phyloP scores from a whole-genome alignment of 1,139 yeast genomes.

The Arxiozyma heterogenica region DNA sequence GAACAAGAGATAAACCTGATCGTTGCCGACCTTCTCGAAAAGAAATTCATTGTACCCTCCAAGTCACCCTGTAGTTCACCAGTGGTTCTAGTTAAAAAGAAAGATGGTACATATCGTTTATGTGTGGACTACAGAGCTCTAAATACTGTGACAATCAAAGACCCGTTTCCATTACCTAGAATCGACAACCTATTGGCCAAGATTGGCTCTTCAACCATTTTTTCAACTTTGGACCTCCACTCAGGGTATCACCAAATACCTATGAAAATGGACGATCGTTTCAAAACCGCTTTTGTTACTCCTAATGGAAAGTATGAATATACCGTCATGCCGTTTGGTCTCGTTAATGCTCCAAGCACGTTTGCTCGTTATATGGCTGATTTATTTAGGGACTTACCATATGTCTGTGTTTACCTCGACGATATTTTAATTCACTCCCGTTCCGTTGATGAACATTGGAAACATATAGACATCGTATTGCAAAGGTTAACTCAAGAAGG shows the following conservation, averaged over 20 bases:
- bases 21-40: conserved; percentile 11
- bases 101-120: conserved; percentile 18
- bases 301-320: conserved; percentile 12
- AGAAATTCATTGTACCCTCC: conserved; percentile 14
- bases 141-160: conserved; percentile 18
- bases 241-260: conserved; percentile 15
- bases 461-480: neutral
- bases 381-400: conserved; percentile 9
- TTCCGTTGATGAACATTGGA: conserved; percentile 1
- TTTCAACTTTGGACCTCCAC: conserved; percentile 11
- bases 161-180: conserved; percentile 21
- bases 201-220: conserved; percentile 8
- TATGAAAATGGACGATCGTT: conserved; percentile 4
- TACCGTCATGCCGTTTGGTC: conserved; percentile 11
- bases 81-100: conserved; percentile 19
- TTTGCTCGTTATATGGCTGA: conserved; percentile 13
- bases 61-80: conserved; percentile 17
- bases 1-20: conserved; percentile 3
- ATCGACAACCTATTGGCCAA: conserved; percentile 13
- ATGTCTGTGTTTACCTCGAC: conserved; percentile 23
- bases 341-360: conserved; percentile 9
- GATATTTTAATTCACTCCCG: conserved; percentile 19
- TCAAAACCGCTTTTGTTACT: conserved; percentile 14
- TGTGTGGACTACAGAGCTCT: conserved; percentile 24
- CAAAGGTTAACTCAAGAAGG: neutral